These are phyloP conservation scores for Willaertia magna DNA, from an alignment of 208 protist genomes.

Conservation along the genomic window DNA sequence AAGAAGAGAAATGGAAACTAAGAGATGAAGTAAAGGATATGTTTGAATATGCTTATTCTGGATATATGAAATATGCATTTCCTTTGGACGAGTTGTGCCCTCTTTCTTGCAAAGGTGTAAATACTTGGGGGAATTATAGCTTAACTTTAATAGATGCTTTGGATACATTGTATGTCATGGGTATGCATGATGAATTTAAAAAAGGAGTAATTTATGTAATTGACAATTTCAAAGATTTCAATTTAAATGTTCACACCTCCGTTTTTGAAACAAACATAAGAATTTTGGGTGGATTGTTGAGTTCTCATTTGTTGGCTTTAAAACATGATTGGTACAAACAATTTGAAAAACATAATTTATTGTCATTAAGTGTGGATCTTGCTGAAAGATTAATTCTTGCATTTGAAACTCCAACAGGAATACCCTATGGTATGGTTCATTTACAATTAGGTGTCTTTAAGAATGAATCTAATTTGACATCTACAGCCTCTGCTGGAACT, in stretches of 20 bases:
- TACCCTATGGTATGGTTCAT: conserved; percentile 67
- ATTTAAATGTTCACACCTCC: conserved; percentile 50
- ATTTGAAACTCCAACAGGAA: conserved; percentile 61
- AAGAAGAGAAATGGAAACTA: not conserved
- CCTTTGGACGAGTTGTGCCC: conserved; percentile 65
- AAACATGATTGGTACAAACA: conserved; percentile 13
- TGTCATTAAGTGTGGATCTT: conserved; percentile 45
- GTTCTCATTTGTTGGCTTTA: conserved; percentile 40
- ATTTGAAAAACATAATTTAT: conserved; percentile 39
- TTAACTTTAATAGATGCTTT: conserved; percentile 65
- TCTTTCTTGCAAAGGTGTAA: conserved; percentile 35
- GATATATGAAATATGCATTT: conserved; percentile 66
- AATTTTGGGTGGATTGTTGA: conserved; percentile 59
- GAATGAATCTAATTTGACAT: conserved; percentile 39
- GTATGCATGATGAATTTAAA: conserved; percentile 31
- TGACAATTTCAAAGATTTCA: conserved; percentile 45
- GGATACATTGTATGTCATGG: conserved; percentile 46
- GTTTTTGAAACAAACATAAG: conserved; percentile 76
- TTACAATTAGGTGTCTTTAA: conserved; percentile 43
- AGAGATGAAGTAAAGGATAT: conserved; percentile 47
- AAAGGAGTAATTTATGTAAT: conserved; percentile 41
- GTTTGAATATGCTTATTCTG: conserved; percentile 60
- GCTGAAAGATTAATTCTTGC: conserved; percentile 41
- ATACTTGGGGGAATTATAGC: conserved; percentile 41
- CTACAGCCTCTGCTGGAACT: conserved; percentile 44